Evolutionary conservation across 192 early-diverging fungal genomes (phyloP), one percentile per base, ranked within the genome.

Genomic region (Paraglomus brasilianum): DNA sequence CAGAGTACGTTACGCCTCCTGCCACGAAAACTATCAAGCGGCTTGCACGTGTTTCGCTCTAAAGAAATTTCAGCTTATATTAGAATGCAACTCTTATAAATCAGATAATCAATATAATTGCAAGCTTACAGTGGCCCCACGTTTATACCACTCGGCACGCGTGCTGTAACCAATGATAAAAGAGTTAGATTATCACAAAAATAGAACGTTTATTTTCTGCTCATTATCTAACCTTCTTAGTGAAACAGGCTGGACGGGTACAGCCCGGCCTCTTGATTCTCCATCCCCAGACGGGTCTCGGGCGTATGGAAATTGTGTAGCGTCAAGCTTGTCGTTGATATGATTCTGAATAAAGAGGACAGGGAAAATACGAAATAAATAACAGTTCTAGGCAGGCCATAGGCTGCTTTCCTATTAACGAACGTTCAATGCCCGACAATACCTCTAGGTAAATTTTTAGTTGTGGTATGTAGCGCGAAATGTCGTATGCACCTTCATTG

Each of bases 391-490:
- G 3, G 30, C 30, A 30, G 3, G 30, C 30, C 30, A 30, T 30
- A 30, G 30, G 30, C 1, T 30, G 30, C 30, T 30, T 30, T 30
- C 1, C 3, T 30, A 30, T 30, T 60, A 13, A 36, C 22, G 13
- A 62, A 5, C 14, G 40, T 21, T 22, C 36, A 73, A 22, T 48
- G 14, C 6, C 2, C 36, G 5, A 36, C 42, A 6, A 21, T 73
- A 78, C 77, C 59, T 77, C 78, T 2, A 80, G 58, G 47, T 77
- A 58, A 10, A 68, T 79, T 70, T 93, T 93, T 2, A 91, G 60
- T 46, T 87, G 82, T 1, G 93, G 91, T 9, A 89, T 81, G 75
- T 90, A 95, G 66, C 93, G 83, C 38, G 84, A 87, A 52, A 94
- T 71, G 50, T 92, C 92, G 58, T 84, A 94, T 14, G 86, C 81